Base-by-base conservation (phyloP, 768 basidiomycete genomes). In the Leccinum pellstonianum region DNA sequence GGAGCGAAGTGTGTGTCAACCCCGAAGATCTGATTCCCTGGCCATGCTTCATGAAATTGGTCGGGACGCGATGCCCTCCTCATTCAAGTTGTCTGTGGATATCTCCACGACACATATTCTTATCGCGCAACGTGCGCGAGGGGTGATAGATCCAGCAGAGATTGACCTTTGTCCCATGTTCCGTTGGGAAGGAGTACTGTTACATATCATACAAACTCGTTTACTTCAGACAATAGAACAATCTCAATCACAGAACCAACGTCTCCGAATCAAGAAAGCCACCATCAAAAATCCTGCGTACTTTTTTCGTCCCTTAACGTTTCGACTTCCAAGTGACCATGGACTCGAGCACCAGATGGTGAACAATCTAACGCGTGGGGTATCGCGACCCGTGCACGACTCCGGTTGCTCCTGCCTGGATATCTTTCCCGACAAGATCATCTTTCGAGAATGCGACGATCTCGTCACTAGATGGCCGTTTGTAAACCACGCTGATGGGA, bases 381-480 rank as follows among this genome's bases (percentile, higher is more conserved):
- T 31, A 19, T 8, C 5, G 21, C n/a, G n/a, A 17, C 11, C 29
- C 29, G 3, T 31, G 29, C 21, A n/a, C 50, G 0, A 3, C 6
- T 31, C 50, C 17, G 8, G 7, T 31, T 25, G 23, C 48, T 49
- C 23, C 25, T 4, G 11, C 7, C 11, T 25, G 25, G 6, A 6
- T 12, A 4, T 29, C 7, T 2, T 9, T 47, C 8, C 31, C n/a
- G 11, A 33, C 17, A 21, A 46, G n/a, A 27, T 62, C 54, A 11
- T 55, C 35, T 17, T 19, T 47, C 23, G 54, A 29, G 29, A 62
- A 62, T 10, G 33, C 7, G 41, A 57, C 41, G 7, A 52, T 46
- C 17, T 55, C 59, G 5, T 62, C 61, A 17, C 60, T 41, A 48
- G 46, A 53, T 5, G 50, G 59, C 25, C 59, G 27, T 54, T 9